Evolutionary conservation across 2,329 filamentous ascomycete genomes (phyloP).

Genomic region (Pseudopyricularia javanii): DNA sequence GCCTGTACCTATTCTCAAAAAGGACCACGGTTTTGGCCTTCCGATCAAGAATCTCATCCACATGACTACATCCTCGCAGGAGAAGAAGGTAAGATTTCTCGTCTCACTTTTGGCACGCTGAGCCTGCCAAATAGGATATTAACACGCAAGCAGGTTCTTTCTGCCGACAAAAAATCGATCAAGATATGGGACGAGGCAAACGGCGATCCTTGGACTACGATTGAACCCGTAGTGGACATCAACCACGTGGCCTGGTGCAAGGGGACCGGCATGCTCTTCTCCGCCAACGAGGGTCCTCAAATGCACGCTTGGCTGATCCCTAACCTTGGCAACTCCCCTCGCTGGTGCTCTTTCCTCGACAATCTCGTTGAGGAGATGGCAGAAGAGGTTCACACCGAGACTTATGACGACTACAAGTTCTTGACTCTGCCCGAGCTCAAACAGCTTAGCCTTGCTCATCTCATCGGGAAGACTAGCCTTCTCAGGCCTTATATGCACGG

Average conservation of each 20-base stretch:
- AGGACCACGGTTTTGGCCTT: constrained; percentile 93
- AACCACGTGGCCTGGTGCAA: constrained; percentile 91
- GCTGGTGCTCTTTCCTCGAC: constrained; percentile 94
- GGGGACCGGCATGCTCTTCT: constrained; percentile 87
- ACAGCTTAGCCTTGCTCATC: constrained; percentile 72
- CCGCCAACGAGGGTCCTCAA: constrained; percentile 90
- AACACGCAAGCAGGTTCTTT: constrained; percentile 44
- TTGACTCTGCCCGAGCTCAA: constrained; percentile 78
- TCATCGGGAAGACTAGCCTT: constrained; percentile 81
- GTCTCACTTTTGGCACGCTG: neutral
- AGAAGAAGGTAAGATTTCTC: constrained; percentile 45
- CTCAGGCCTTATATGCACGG: constrained; percentile 97
- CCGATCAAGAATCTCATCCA: constrained; percentile 75
- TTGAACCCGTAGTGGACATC: constrained; percentile 88
- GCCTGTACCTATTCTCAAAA: constrained; percentile 72
- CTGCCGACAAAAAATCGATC: constrained; percentile 88
- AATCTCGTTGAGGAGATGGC: constrained; percentile 99
- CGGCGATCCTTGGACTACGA: constrained; percentile 85
- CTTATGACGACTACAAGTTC: constrained; percentile 99
- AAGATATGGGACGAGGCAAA: constrained; percentile 85
- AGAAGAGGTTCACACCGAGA: constrained; percentile 63
- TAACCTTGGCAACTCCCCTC: constrained; percentile 35
- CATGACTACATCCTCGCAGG: constrained; percentile 58
- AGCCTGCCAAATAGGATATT: neutral
- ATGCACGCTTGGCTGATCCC: constrained; percentile 62